phyloP scores from a whole-genome alignment of 306 rosid genomes.

The Mimosa bimucronata region DNA sequence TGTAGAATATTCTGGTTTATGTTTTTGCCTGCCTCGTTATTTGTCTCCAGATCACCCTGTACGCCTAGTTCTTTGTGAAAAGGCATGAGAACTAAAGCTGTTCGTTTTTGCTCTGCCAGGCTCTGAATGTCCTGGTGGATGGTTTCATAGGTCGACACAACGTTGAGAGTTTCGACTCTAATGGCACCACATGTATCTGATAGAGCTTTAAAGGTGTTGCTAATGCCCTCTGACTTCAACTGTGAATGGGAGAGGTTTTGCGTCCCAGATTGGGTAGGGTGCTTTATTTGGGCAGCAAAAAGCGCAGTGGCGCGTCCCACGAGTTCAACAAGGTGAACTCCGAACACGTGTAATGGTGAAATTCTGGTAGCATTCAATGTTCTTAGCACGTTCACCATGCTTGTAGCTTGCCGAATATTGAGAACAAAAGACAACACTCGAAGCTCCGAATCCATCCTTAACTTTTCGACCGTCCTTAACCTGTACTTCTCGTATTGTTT shows the following conservation, averaged over 20 bases:
- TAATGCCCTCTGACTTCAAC: not conserved
- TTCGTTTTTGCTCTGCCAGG: not conserved
- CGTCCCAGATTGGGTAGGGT: not conserved
- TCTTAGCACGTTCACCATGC: not conserved
- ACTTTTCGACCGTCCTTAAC: too few relatives aligned
- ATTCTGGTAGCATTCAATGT: not conserved
- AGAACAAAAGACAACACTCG: not conserved
- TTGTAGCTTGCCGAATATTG: not conserved
- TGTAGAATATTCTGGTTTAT: not conserved
- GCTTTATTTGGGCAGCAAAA: not conserved
- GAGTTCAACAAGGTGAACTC: not conserved
- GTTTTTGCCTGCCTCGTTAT: not conserved
- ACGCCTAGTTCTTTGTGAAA: not conserved
- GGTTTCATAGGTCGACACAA: not conserved
- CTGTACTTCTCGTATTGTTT: slow-evolving; percentile 11
- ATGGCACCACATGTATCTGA: too few relatives aligned
- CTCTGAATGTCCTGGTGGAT: not conserved
- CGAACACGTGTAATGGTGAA: not conserved
- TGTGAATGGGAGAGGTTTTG: not conserved
- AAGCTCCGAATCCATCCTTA: not conserved
- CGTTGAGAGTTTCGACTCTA: too few relatives aligned
- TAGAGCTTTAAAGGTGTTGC: not conserved
- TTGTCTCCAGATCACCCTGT: too few relatives aligned
- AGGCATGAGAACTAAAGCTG: not conserved
- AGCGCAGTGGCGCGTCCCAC: not conserved